Percentiles rank a stretch among this genome's conserved stretches.
phyloP scores from a whole-genome alignment of 768 basidiomycete species.

The Crassisporium funariophilum region DNA sequence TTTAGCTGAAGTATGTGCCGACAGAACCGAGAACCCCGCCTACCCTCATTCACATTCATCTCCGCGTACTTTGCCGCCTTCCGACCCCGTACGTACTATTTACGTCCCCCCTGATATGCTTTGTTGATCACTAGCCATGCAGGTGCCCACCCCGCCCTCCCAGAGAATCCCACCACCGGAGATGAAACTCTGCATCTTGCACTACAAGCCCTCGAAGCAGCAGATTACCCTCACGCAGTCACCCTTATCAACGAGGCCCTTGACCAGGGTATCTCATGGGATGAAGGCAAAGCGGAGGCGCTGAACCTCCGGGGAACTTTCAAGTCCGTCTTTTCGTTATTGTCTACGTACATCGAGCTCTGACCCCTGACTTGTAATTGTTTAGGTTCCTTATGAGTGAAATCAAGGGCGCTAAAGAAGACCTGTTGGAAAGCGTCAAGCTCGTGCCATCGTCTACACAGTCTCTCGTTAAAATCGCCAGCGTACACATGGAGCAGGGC shows the following conservation, averaged over 20 bases:
- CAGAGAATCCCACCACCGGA: slow-evolving; percentile 74
- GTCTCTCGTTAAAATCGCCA: slow-evolving; percentile 94
- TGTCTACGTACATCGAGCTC: not conserved
- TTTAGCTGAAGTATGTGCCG: not conserved
- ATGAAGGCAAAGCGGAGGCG: slow-evolving; percentile 79
- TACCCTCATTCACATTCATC: slow-evolving; percentile 91
- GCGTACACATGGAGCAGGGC: slow-evolving; percentile 95
- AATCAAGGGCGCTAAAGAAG: slow-evolving; percentile 76
- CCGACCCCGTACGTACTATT: slow-evolving; percentile 68
- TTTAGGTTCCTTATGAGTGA: slow-evolving; percentile 87
- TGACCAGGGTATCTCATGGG: slow-evolving; percentile 81
- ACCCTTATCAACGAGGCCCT: slow-evolving; percentile 83
- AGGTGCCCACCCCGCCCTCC: slow-evolving; percentile 73
- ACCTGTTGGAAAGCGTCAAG: slow-evolving; percentile 76
- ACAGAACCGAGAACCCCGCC: slow-evolving; percentile 72
- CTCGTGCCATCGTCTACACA: slow-evolving; percentile 76
- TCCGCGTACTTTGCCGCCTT: slow-evolving; percentile 97
- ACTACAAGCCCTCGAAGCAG: slow-evolving; percentile 79
- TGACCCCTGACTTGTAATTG: not conserved
- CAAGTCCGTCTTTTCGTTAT: slow-evolving; percentile 59
- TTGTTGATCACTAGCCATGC: slow-evolving; percentile 3
- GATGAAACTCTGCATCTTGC: slow-evolving; percentile 83
- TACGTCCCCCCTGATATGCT: not conserved
- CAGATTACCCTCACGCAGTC: slow-evolving; percentile 82
- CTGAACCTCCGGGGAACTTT: slow-evolving; percentile 94